phyloP scores from a whole-genome alignment of 208 protist species.

The Acanthamoeba triangularis region DNA sequence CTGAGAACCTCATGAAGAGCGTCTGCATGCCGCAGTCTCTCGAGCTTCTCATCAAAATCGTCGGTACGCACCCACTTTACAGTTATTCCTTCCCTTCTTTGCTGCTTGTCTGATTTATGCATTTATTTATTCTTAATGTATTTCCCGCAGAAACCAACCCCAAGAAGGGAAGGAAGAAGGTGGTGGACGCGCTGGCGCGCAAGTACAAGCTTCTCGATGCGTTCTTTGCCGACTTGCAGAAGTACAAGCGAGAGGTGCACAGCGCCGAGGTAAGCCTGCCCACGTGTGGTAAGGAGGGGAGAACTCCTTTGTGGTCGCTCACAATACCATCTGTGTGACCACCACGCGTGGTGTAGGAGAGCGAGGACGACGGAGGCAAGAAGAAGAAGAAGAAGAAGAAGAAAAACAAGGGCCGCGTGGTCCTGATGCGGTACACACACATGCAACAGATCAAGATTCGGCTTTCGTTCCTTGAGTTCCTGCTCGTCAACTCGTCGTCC shows the following conservation, averaged over 20 bases:
- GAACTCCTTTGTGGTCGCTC: too few relatives aligned
- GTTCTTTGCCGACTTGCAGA: constrained; percentile 70
- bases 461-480: constrained; percentile 85
- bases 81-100: background rate
- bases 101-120: background rate
- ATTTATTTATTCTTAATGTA: background rate
- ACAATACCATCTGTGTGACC: background rate
- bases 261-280: background rate
- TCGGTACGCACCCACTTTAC: constrained; percentile 55
- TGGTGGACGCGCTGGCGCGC: constrained; percentile 80
- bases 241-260: constrained; percentile 66
- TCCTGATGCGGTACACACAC: constrained; percentile 73
- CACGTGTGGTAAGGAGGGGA: background rate
- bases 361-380: background rate
- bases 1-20: constrained; percentile 81
- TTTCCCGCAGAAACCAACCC: constrained; percentile 54
- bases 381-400: constrained; percentile 55
- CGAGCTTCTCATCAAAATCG: constrained; percentile 79
- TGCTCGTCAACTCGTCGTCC: constrained; percentile 81
- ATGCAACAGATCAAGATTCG: constrained; percentile 81
- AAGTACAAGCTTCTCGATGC: constrained; percentile 71
- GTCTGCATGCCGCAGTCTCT: constrained; percentile 79
- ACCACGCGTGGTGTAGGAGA: background rate
- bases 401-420: constrained; percentile 42
- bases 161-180: constrained; percentile 79